Conservation (phyloP, 2,329 filamentous ascomycete genomes). For the Diplodia mutila region DNA sequence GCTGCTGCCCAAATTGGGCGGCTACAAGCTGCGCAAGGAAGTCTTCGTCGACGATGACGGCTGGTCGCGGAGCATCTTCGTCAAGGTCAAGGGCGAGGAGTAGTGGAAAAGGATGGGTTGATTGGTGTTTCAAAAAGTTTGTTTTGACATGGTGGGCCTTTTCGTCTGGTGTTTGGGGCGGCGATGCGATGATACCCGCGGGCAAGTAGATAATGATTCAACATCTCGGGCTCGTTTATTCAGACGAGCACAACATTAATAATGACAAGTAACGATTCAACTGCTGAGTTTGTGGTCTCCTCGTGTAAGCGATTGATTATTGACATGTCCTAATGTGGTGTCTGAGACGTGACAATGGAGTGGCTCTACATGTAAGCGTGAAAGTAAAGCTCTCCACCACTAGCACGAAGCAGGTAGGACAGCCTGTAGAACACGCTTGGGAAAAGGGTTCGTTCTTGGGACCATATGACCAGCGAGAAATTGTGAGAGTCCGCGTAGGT, state of each 20-base stretch:
- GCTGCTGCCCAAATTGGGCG: constrained; percentile 50
- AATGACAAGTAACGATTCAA: constrained; percentile 1
- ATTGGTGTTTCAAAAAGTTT: neutral
- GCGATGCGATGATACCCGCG: constrained; percentile 17
- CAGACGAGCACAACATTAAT: neutral
- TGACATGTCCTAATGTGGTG: neutral
- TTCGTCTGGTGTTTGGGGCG: neutral
- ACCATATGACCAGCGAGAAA: constrained; percentile 13
- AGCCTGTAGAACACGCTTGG: constrained; percentile 21
- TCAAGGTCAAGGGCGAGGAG: constrained; percentile 28
- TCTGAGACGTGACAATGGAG: neutral
- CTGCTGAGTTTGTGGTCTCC: neutral
- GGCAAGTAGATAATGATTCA: neutral
- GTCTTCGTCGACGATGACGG: constrained; percentile 41
- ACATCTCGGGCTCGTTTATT: constrained; percentile 9
- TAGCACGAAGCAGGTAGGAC: constrained; percentile 1
- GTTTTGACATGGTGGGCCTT: neutral
- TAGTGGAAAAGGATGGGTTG: neutral
- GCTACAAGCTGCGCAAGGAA: constrained; percentile 43
- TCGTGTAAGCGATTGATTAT: neutral
- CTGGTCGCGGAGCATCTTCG: constrained; percentile 46
- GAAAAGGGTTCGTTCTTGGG: constrained; percentile 15
- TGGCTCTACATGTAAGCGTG: neutral
- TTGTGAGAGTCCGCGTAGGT: neutral
- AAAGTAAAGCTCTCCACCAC: constrained; percentile 22